phyloP scores from a whole-genome alignment of 176 grass and related monocot genomes.

The Hordeum marinum region DNA sequence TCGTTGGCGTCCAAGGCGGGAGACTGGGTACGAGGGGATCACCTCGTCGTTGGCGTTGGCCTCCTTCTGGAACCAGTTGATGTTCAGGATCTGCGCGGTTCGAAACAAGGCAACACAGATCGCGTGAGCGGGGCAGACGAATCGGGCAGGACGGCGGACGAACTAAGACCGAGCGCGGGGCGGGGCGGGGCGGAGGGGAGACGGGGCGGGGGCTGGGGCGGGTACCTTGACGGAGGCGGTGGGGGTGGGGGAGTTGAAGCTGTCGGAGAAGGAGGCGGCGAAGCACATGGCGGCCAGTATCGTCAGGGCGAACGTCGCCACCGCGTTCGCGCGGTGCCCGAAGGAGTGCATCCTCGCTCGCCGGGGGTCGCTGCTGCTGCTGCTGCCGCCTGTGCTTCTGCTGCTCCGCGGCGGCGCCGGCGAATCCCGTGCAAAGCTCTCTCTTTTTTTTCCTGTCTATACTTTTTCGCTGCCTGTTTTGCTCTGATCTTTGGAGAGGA shows the following conservation, averaged over 20 bases:
- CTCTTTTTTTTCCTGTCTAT: background rate
- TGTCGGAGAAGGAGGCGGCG: constrained; percentile 88
- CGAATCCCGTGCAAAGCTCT: constrained; percentile 5
- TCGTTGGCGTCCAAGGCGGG: background rate
- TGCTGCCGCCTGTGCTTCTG: background rate
- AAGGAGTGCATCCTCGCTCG: constrained; percentile 76
- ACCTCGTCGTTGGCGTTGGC: constrained; percentile 96
- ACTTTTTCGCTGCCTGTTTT: background rate
- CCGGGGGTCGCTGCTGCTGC: background rate
- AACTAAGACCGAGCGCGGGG: constrained; percentile 2
- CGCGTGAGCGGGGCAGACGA: background rate
- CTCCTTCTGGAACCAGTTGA: constrained; percentile 99
- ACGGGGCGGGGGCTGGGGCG: background rate
- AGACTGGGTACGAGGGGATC: background rate
- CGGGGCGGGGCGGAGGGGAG: too few species aligned
- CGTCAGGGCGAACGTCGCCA: constrained; percentile 79
- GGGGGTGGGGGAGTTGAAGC: constrained; percentile 65
- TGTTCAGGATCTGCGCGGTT: constrained; percentile 67
- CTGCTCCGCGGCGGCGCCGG: constrained; percentile 41
- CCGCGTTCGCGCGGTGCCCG: constrained; percentile 81
- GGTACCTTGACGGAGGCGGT: constrained; percentile 79
- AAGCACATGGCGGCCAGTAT: constrained; percentile 92
- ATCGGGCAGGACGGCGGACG: background rate
- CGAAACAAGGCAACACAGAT: background rate
- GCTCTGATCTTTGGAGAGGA: background rate